Evolutionary conservation across 2,329 filamentous ascomycete genomes (phyloP).

Genomic region (Stagonosporopsis rhizophila): DNA sequence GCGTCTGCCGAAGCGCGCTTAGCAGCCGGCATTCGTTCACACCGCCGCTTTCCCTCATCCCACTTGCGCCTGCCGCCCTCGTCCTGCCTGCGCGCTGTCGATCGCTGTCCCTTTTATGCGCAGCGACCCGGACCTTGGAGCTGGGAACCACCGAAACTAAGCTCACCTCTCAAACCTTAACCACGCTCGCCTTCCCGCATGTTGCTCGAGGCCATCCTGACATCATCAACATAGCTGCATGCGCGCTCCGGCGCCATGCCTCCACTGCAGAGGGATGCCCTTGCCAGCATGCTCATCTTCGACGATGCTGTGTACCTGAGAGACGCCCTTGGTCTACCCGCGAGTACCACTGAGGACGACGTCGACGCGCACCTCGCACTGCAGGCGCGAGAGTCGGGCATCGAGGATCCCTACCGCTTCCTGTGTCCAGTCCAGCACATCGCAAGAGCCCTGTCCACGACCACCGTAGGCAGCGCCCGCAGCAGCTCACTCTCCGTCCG

Average conservation of each 20-base stretch:
- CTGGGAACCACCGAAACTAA: conserved; percentile 6
- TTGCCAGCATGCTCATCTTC: conserved; percentile 43
- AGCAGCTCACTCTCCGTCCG: conserved; percentile 45
- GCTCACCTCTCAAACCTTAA: conserved; percentile 13
- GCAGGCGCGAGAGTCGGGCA: conserved; percentile 39
- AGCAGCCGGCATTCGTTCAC: conserved; percentile 17
- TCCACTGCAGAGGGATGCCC: conserved; percentile 33
- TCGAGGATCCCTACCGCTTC: conserved; percentile 44
- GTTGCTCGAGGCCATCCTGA: conserved; percentile 27
- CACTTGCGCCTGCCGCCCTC: conserved; percentile 17
- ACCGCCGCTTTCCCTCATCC: conserved; percentile 19
- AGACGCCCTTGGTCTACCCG: conserved; percentile 41
- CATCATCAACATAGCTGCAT: conserved; percentile 37
- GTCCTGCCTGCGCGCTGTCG: conserved; percentile 14
- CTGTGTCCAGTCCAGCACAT: conserved; percentile 33
- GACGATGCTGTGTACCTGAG: conserved; percentile 42
- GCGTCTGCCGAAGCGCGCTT: conserved; percentile 21
- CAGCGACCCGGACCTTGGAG: conserved; percentile 5
- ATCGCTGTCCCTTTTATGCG: conserved; percentile 13
- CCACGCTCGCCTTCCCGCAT: conserved; percentile 28
- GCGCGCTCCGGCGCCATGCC: conserved; percentile 46
- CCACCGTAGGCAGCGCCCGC: conserved; percentile 41
- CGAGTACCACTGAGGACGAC: conserved; percentile 40
- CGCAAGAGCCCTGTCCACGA: conserved; percentile 40
- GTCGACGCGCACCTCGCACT: conserved; percentile 39